Conservation (phyloP, 495 filamentous ascomycete species). For the Penicillium canariense region DNA sequence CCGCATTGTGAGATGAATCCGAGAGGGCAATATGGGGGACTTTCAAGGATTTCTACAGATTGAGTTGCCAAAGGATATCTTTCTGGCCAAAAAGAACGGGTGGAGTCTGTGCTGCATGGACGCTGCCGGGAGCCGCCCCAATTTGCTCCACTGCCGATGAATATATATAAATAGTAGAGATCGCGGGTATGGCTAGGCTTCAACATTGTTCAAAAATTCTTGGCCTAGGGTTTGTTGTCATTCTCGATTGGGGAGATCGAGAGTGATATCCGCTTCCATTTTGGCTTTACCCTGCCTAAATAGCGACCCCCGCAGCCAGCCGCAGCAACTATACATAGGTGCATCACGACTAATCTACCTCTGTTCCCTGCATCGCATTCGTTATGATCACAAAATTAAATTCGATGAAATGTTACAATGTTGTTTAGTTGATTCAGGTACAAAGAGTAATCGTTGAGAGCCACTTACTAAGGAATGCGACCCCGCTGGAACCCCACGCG, state of each 20-base stretch:
- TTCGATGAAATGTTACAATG: too few species aligned
- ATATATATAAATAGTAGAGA: slow-evolving; percentile 11
- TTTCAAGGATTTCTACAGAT: neutral
- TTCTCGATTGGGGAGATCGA: neutral
- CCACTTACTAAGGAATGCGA: slow-evolving; percentile 1
- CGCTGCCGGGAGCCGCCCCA: neutral
- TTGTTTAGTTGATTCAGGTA: too few species aligned
- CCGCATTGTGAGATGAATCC: slow-evolving; percentile 2
- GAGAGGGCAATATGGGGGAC: neutral
- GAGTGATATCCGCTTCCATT: too few species aligned
- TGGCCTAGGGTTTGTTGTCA: neutral
- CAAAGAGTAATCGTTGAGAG: too few species aligned
- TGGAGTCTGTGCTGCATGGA: neutral
- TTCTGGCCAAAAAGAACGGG: neutral
- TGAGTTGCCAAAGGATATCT: neutral
- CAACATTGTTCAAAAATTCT: slow-evolving; percentile 1
- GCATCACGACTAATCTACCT: too few species aligned
- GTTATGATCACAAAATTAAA: too few species aligned
- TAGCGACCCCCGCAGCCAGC: too few species aligned
- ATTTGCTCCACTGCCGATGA: neutral
- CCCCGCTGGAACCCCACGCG: slow-evolving; percentile 1
- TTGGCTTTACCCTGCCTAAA: too few species aligned
- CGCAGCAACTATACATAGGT: too few species aligned
- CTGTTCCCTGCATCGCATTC: too few species aligned
- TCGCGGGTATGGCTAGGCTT: slow-evolving; percentile 8